Evolutionary conservation across 768 basidiomycete genomes (phyloP), one percentile per base, ranked within the genome.

Genomic region (Collybia sp.): DNA sequence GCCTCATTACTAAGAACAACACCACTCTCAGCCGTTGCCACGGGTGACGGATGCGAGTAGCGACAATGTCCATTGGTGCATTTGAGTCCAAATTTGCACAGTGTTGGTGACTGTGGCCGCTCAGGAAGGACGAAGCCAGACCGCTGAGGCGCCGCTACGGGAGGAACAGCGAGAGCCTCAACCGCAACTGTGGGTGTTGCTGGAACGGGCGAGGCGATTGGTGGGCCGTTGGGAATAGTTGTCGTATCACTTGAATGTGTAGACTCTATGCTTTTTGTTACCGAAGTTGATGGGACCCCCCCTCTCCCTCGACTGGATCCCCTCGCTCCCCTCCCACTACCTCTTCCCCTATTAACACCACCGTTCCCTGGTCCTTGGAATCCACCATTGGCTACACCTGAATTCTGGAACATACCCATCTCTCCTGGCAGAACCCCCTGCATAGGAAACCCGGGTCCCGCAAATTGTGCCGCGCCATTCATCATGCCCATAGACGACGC

Each of bases 41-140:
- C 91, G n/a, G 96, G 96, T 8, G 89, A 93, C 4, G 96, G 94
- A 63, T 99, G 96, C 8, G 92, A 91, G 64, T 82, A 98, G 13
- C 87, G 76, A 64, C 96, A 99, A 39, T 84, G 74, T 0, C 87
- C 74, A 62, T 97, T 95, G 41, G 85, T 87, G 66, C 96, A 99
- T 54, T 93, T 95, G 17, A 85, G 73, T 10, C 79, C 83, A 53
- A 88, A 98, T 68, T 96, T 96, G 81, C 96, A 99, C 16, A 99
- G 73, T 1, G 88, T 90, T 0, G 90, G 90, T 1, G 90, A 90
- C 55, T 86, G 85, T 1, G 89, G 90, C 30, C 90, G 77, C 49
- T 86, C 82, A n/a, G 86, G 86, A 13, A 81, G 58, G 3, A 72
- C 73, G 56, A 80, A 87, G 2, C 73, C 70, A 41, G 68, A 58